Percentiles rank a stretch among this genome's conserved stretches.
Conservation (phyloP, 1,284 basidiomycete species). For the Rhodotorula sp. region DNA sequence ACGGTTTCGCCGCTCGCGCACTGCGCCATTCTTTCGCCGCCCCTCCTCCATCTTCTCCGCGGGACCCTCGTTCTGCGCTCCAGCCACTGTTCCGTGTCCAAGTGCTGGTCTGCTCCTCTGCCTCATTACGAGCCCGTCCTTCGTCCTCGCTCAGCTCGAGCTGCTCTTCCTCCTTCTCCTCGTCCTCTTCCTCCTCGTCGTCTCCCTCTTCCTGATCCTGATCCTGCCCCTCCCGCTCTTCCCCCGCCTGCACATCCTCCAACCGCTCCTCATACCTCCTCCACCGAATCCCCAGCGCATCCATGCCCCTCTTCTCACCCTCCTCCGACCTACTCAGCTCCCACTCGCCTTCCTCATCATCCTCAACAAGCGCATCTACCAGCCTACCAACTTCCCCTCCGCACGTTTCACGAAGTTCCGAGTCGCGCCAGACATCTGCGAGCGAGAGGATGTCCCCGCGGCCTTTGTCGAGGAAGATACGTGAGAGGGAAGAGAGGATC, state of each 20-base stretch:
- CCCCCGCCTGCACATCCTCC: no score
- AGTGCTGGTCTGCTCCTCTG: no score
- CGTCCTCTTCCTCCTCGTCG: background rate
- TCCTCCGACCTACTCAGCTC: background rate
- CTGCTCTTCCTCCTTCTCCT: background rate
- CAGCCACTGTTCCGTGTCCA: no score
- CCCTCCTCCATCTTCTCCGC: background rate
- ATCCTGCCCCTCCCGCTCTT: background rate
- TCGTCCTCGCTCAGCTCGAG: background rate
- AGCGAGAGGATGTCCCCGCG: background rate
- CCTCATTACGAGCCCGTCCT: background rate
- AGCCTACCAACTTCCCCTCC: background rate
- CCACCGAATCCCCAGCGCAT: constrained; percentile 6
- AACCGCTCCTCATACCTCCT: background rate
- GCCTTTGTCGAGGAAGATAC: background rate
- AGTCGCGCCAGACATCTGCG: constrained; percentile 4
- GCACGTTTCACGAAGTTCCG: background rate
- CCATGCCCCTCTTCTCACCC: background rate
- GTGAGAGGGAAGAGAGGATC: background rate
- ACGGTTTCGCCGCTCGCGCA: background rate
- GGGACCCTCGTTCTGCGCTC: no score
- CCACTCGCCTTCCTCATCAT: background rate
- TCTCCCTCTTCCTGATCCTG: background rate
- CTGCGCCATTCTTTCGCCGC: background rate
- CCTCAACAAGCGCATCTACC: constrained; percentile 1